Evolutionary conservation across 2,329 filamentous ascomycete genomes (phyloP).

Genomic region (Sclerotinia spermophila): DNA sequence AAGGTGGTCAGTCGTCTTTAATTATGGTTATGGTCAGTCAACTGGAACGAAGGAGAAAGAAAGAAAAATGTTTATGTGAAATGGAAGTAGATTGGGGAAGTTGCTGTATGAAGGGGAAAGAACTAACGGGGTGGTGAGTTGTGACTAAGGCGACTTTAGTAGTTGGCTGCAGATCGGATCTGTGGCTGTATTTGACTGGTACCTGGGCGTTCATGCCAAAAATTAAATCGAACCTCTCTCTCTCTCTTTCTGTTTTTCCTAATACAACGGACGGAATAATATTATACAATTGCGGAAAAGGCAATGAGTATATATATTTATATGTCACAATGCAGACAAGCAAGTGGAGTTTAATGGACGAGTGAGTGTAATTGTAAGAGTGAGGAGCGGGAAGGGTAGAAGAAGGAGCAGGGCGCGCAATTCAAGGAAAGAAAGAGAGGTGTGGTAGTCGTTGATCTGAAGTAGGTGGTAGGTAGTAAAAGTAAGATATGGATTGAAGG

Average conservation of each 20-base stretch:
- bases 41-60: conserved; percentile 12
- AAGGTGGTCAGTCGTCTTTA: conserved; percentile 26
- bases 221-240: conserved; percentile 7
- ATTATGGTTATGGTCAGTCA: conserved; percentile 16
- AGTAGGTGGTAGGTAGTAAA: conserved; percentile 10
- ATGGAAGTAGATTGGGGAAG: conserved; percentile 2
- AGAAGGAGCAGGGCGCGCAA: conserved; percentile 14
- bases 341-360: not conserved
- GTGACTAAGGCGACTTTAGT: not conserved
- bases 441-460: conserved; percentile 11
- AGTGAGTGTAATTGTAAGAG: not conserved
- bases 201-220: conserved; percentile 14
- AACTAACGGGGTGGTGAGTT: conserved; percentile 1
- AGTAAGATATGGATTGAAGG: conserved; percentile 18
- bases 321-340: conserved; percentile 13
- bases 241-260: not conserved
- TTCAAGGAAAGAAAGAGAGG: conserved; percentile 11
- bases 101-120: conserved; percentile 7
- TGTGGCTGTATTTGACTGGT: conserved; percentile 17
- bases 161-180: conserved; percentile 16
- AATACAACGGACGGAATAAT: not conserved
- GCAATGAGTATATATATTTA: conserved; percentile 17
- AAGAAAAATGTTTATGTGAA: conserved; percentile 8
- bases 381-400: conserved; percentile 15
- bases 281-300: conserved; percentile 6